These are phyloP conservation scores for Plenodomus tracheiphilus DNA, from an alignment of 2,329 filamentous ascomycete species.

Conservation along the genomic window DNA sequence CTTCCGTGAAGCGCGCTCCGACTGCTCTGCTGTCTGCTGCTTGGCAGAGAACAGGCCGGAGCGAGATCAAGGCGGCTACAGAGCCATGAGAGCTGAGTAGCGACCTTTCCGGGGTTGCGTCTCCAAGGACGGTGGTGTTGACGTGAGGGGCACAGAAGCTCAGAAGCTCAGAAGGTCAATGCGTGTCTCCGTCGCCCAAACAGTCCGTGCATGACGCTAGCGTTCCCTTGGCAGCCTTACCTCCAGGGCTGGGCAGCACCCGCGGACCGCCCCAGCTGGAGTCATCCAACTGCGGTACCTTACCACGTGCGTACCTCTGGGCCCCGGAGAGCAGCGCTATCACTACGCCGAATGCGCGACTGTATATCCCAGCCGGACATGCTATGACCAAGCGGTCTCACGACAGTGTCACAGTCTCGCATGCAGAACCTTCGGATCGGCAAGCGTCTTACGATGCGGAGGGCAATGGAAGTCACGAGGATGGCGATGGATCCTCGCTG, in stretches of 20 bases:
- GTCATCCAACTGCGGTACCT: too few species aligned
- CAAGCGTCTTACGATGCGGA: conserved; percentile 25
- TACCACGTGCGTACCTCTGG: too few species aligned
- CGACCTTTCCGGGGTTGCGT: not conserved
- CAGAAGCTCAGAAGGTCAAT: too few species aligned
- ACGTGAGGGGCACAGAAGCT: not conserved
- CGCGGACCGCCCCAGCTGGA: too few species aligned
- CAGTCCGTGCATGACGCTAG: not conserved
- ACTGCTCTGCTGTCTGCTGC: not conserved
- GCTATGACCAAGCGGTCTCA: conserved; percentile 43
- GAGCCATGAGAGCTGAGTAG: not conserved
- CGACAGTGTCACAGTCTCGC: conserved; percentile 23
- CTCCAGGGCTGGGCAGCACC: not conserved
- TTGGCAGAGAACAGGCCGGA: not conserved
- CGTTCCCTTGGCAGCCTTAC: not conserved
- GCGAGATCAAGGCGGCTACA: too few species aligned
- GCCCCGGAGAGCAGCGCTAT: not conserved
- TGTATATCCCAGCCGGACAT: conserved; percentile 15
- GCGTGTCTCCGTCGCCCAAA: not conserved
- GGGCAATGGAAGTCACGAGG: conserved; percentile 26
- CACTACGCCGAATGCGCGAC: conserved; percentile 6
- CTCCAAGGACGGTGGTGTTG: not conserved
- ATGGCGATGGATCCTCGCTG: conserved; percentile 27
- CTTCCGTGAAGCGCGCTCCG: not conserved
- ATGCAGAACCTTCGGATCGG: conserved; percentile 17